Base-by-base conservation (phyloP, 1,139 yeast species). In the Taphrina pruni region DNA sequence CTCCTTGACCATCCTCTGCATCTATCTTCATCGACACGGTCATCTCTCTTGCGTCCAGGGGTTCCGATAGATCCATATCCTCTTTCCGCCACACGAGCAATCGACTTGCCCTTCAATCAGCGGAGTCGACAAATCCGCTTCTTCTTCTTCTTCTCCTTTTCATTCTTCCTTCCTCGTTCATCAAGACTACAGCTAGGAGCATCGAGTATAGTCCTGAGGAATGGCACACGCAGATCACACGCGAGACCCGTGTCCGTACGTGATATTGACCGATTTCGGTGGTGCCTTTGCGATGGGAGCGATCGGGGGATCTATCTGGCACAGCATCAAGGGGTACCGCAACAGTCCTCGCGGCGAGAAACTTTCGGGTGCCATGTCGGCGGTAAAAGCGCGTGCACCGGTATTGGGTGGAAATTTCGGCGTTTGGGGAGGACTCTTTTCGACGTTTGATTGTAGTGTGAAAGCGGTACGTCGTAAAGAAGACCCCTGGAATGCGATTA, bases 321-420 rank as follows among this genome's bases (percentile, higher is more conserved):
- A 94, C 83, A 97, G 98, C 77, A 89, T 94, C 77, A 94, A 95
- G 79, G 99, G 99, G 62, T 94, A 94, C 85, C 87, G 99, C 80
- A 95, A 95, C 84, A 91, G 97, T 14, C 99, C 99, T 20, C 75
- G 80, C 70, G 99, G 99, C 72, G 99, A 94, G 81, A 87, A 64
- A 46, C 14, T 64, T 38, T 17, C 35, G 72, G 99, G 99, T 67
- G 90, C 97, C 36, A 78, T 94, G 72, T 83, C 91, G 50, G 98
- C 98, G 67, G 88, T 94, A 75, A 91, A 92, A 79, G 91, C 97
- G 71, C 86, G 99, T 80, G 99, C 97, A 1, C 99, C 99, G 55
- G 97, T 94, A 65, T 93, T 94, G 70, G 99, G 99, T 73, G 99
- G 99, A 77, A 94, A 94, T 81, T 94, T 94, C 77, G 99, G 99